Evolutionary conservation across 176 grass and related monocot species (phyloP).

Genomic region (Oryza brachyantha): DNA sequence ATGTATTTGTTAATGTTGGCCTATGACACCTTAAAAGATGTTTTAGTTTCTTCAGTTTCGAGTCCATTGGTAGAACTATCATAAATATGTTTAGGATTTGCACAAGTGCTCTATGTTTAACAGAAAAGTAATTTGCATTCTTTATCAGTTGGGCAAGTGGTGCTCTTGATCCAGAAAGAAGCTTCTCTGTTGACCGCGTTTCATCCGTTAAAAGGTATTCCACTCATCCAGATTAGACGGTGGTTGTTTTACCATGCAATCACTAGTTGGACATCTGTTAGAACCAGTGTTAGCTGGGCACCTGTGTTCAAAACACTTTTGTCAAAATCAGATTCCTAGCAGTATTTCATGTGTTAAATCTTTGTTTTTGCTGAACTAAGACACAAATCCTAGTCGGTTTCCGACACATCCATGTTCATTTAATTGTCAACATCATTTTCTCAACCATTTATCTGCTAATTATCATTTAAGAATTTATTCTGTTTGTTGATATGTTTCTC

Average conservation of each 20-base stretch:
- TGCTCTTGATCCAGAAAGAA: conserved; percentile 82
- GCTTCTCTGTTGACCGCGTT: conserved; percentile 54
- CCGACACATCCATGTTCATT: background rate
- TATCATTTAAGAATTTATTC: background rate
- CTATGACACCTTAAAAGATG: background rate
- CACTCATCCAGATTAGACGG: background rate
- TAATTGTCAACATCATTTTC: background rate
- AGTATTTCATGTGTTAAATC: background rate
- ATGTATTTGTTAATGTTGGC: background rate
- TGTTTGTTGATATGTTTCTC: conserved; percentile 1
- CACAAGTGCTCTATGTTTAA: conserved; percentile 3
- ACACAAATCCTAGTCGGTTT: background rate
- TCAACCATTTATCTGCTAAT: background rate
- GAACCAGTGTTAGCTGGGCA: background rate
- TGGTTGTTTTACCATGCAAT: background rate
- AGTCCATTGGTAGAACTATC: background rate
- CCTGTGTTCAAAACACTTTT: background rate
- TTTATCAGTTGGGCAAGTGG: conserved; percentile 92
- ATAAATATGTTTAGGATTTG: background rate
- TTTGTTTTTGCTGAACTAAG: background rate
- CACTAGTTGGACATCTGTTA: background rate
- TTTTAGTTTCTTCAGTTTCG: conserved; percentile 2
- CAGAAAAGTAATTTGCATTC: conserved; percentile 7
- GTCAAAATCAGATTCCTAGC: background rate
- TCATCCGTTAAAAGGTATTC: conserved; percentile 84